A percentile compares a stretch with the other conserved stretches of the same genome.
phyloP scores from a whole-genome alignment of 208 protist genomes.

The Trypanosoma mega region DNA sequence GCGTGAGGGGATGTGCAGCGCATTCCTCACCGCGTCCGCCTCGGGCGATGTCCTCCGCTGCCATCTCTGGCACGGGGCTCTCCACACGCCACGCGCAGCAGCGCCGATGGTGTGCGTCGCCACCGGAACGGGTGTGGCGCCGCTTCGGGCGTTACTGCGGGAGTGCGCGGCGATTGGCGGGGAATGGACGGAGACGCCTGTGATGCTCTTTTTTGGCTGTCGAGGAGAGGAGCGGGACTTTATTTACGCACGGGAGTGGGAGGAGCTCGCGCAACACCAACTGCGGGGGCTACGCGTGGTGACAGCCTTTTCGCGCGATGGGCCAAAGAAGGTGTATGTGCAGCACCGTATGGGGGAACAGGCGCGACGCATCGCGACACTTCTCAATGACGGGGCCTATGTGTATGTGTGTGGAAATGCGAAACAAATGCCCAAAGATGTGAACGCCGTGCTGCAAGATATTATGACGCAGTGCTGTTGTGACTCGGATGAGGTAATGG shows the following conservation, averaged over 20 bases:
- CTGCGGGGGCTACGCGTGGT: conserved; percentile 59
- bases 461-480: conserved; percentile 55
- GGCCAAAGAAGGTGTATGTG: conserved; percentile 80
- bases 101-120: conserved; percentile 65
- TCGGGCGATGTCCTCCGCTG: conserved; percentile 48
- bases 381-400: conserved; percentile 39
- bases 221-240: conserved; percentile 67
- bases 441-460: conserved; percentile 45
- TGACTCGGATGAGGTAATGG: conserved; percentile 37
- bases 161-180: conserved; percentile 43
- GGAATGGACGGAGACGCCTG: conserved; percentile 46
- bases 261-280: conserved; percentile 18
- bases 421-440: conserved; percentile 86
- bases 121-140: conserved; percentile 85
- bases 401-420: conserved; percentile 86
- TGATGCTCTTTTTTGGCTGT: conserved; percentile 85
- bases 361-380: conserved; percentile 41
- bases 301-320: conserved; percentile 81
- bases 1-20: conserved; percentile 75
- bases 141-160: conserved; percentile 66
- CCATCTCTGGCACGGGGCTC: conserved; percentile 67
- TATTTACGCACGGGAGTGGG: conserved; percentile 76
- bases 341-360: conserved; percentile 80
- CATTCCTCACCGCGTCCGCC: conserved; percentile 30
- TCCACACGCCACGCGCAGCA: conserved; percentile 41